Base-by-base conservation (phyloP, 2,329 filamentous ascomycete genomes). In the Acephala macrosclerotiorum region DNA sequence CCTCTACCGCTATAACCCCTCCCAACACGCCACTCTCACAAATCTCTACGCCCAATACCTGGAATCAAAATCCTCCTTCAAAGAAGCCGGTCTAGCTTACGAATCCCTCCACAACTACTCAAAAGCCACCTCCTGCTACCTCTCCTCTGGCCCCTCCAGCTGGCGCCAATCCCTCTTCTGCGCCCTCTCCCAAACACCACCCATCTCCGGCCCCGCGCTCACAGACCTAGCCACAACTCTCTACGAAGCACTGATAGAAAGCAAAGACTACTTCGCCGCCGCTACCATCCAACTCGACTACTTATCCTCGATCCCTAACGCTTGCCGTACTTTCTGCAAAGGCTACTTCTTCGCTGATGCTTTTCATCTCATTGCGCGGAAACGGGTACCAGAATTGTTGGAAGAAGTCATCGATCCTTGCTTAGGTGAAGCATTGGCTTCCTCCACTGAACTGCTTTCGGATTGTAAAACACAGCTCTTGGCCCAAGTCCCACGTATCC, bases 101-200 rank as follows among this genome's bases (percentile, higher is more conserved):
- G 96, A 98, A 77, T 97, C 91, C 22, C 88, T 99, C 11, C 81
- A 83, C 14, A 88, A 94, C 76, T 93, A 92, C 74, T 76, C 81
- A 22, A 85, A 90, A 45, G 95, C 96, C 11, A 94, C 91, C 67
- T 87, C 89, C 73, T 92, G 92, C 76, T 99, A 97, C 80, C 89
- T 92, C 67, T 87, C 91, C 0, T 93, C 93, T 0, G 92, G 93
- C 45, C 86, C 85, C 1, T 78, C 83, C 3, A 87, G 92, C 79
- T 99, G 96, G 96, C 93, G 92, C 60, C 95, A 99, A 78, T 93
- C 93, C 26, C 87, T 99, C 58, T 93, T 91, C 72, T 88, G 88
- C 56, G 94, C 94, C 5, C 87, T 89, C 63, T 86, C 92, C 64
- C 87, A 89, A 69, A 74, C 77, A 1, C 86, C 90, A 0, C 85